phyloP scores from a whole-genome alignment of 768 basidiomycete genomes.

The Postia placenta region DNA sequence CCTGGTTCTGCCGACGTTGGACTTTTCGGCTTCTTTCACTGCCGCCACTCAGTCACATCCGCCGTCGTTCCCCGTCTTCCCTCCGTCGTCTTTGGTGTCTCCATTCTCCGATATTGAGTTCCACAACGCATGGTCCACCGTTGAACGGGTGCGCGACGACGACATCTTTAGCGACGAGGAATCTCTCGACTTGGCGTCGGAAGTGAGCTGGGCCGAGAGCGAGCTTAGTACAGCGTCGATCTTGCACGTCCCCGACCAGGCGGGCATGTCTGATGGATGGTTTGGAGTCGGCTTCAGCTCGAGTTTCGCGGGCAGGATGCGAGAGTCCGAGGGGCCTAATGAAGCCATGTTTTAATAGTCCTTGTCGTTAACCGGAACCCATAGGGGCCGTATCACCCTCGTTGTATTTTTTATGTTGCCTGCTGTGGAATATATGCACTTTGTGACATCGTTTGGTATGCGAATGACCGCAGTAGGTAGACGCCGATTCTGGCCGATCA shows the following conservation, averaged over 20 bases:
- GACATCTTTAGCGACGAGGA: slow-evolving; percentile 3
- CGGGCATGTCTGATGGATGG: not conserved
- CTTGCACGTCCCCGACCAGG: not conserved
- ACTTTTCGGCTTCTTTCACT: slow-evolving; percentile 53
- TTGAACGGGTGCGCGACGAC: not conserved
- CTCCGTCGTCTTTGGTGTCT: slow-evolving; percentile 5
- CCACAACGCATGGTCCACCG: slow-evolving; percentile 20
- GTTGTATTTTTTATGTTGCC: not conserved
- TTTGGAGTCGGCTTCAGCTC: slow-evolving; percentile 23
- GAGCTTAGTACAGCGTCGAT: slow-evolving; percentile 10
- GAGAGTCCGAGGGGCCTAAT: slow-evolving; percentile 12
- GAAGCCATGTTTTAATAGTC: slow-evolving; percentile 19
- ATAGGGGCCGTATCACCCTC: not conserved
- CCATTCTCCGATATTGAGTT: slow-evolving; percentile 17
- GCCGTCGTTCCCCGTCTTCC: slow-evolving; percentile 5
- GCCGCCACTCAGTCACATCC: slow-evolving; percentile 13
- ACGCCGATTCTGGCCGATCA: too few relatives aligned
- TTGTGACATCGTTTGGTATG: too few relatives aligned
- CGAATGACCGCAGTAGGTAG: too few relatives aligned
- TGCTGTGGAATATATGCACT: too few relatives aligned
- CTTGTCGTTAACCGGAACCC: not conserved
- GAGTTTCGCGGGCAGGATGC: slow-evolving; percentile 25
- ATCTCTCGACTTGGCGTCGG: slow-evolving; percentile 11
- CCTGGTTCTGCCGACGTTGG: slow-evolving; percentile 72
- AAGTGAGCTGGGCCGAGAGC: slow-evolving; percentile 20